Conservation (phyloP, 331 rosid species). For the Arachis monticola region DNA sequence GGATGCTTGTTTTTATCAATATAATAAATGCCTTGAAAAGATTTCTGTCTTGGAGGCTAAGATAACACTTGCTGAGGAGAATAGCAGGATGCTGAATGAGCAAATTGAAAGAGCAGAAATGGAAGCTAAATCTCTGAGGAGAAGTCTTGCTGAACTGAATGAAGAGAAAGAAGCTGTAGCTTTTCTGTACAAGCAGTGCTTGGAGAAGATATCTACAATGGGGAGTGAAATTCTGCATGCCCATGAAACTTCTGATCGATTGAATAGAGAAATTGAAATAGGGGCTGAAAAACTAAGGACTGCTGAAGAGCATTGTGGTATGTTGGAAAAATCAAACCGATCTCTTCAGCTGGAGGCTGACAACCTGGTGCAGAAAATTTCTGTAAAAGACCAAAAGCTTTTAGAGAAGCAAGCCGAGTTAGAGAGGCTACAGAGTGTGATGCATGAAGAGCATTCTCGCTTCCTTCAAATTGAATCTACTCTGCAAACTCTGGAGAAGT, state of each 20-base stretch:
- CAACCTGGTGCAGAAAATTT: slow-evolving; percentile 72
- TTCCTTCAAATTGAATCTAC: slow-evolving; percentile 82
- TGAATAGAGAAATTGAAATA: slow-evolving; percentile 57
- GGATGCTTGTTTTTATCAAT: slow-evolving; percentile 66
- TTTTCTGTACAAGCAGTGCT: slow-evolving; percentile 63
- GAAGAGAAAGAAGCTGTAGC: slow-evolving; percentile 76
- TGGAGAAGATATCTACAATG: slow-evolving; percentile 70
- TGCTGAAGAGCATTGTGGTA: slow-evolving; percentile 60
- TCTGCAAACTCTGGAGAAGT: slow-evolving; percentile 69
- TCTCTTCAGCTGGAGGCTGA: slow-evolving; percentile 75
- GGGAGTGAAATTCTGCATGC: slow-evolving; percentile 70
- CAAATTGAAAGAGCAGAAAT: slow-evolving; percentile 62
- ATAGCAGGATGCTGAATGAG: slow-evolving; percentile 63
- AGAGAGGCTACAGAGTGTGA: slow-evolving; percentile 68
- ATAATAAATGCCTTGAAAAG: slow-evolving; percentile 65
- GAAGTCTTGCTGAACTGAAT: slow-evolving; percentile 50
- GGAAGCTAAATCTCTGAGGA: slow-evolving; percentile 65
- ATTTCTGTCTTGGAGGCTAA: slow-evolving; percentile 75
- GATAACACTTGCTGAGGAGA: slow-evolving; percentile 70
- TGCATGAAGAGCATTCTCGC: slow-evolving; percentile 77
- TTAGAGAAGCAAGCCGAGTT: slow-evolving; percentile 69
- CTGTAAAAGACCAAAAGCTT: slow-evolving; percentile 77
- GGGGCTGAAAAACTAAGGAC: slow-evolving; percentile 64
- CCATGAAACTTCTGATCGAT: slow-evolving; percentile 56
- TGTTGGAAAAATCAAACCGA: slow-evolving; percentile 71